A percentile compares a stretch with the other conserved stretches of the same genome.
Conservation (phyloP, 2,329 filamentous ascomycete species). For the Meredithiella fracta region DNA sequence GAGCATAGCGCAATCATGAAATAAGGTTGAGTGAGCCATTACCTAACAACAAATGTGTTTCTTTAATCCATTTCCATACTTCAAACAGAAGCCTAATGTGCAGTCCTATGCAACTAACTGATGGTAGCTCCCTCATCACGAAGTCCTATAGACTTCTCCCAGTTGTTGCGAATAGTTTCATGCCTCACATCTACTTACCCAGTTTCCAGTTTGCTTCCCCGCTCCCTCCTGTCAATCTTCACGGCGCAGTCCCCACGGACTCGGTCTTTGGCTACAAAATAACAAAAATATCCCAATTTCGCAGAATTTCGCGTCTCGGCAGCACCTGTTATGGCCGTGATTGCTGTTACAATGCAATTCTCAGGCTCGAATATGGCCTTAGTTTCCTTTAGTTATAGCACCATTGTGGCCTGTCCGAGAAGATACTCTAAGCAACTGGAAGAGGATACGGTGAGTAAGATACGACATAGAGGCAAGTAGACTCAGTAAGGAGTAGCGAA, state of each 20-base stretch:
- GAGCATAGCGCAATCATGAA: too few species aligned
- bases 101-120: too few species aligned
- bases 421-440: neutral
- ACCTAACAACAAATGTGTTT: too few species aligned
- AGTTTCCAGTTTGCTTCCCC: neutral
- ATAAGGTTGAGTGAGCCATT: too few species aligned
- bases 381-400: neutral
- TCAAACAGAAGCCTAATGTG: too few species aligned
- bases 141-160: too few species aligned
- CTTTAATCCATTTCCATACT: too few species aligned
- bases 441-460: too few species aligned
- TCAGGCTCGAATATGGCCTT: neutral
- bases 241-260: neutral
- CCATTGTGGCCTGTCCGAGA: neutral
- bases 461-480: too few species aligned
- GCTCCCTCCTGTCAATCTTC: neutral
- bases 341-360: neutral
- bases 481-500: too few species aligned
- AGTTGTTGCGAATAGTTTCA: neutral
- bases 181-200: neutral
- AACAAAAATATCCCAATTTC: neutral
- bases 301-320: neutral
- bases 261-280: too few species aligned
- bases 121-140: too few species aligned
- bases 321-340: neutral